Evolutionary conservation across 768 basidiomycete species (phyloP).

Genomic region (Hypsizygus marmoreus): DNA sequence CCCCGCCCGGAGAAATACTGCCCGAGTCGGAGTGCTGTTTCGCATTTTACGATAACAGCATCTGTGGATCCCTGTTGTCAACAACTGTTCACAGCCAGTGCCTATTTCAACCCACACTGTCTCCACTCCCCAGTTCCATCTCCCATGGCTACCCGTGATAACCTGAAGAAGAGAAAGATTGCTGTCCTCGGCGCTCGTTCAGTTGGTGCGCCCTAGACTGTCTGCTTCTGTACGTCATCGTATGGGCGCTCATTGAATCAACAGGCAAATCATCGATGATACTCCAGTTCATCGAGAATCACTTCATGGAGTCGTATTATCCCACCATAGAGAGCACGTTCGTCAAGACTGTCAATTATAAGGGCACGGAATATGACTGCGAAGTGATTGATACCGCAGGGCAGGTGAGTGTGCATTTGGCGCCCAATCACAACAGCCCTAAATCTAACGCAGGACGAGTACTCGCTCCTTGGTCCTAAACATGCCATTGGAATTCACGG

Average conservation of each 20-base stretch:
- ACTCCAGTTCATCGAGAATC: slow-evolving; percentile 82
- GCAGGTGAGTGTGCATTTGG: slow-evolving; percentile 56
- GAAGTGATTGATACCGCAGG: slow-evolving; percentile 96
- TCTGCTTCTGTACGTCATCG: slow-evolving; percentile 21
- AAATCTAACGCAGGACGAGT: slow-evolving; percentile 70
- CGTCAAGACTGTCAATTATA: slow-evolving; percentile 73
- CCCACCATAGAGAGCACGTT: slow-evolving; percentile 88
- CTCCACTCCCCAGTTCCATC: slow-evolving; percentile 36
- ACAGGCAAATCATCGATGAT: slow-evolving; percentile 92
- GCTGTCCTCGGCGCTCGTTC: slow-evolving; percentile 83
- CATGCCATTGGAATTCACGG: slow-evolving; percentile 95
- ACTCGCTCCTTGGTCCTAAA: slow-evolving; percentile 83
- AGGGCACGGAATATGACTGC: slow-evolving; percentile 84
- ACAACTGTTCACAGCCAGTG: slow-evolving; percentile 1
- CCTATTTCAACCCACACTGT: slow-evolving; percentile 2
- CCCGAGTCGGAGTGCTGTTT: slow-evolving; percentile 15
- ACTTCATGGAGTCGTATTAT: slow-evolving; percentile 87
- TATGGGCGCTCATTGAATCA: slow-evolving; percentile 11
- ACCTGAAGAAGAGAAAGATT: slow-evolving; percentile 76
- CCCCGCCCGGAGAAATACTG: slow-evolving; percentile 8
- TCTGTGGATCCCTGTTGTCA: slow-evolving; percentile 4
- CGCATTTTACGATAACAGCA: slow-evolving; percentile 3
- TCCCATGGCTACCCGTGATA: slow-evolving; percentile 19
- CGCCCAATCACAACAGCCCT: slow-evolving; percentile 7
- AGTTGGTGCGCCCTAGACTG: slow-evolving; percentile 59